Base-by-base conservation (phyloP, 805 yeast genomes). In the Candida piceae region DNA sequence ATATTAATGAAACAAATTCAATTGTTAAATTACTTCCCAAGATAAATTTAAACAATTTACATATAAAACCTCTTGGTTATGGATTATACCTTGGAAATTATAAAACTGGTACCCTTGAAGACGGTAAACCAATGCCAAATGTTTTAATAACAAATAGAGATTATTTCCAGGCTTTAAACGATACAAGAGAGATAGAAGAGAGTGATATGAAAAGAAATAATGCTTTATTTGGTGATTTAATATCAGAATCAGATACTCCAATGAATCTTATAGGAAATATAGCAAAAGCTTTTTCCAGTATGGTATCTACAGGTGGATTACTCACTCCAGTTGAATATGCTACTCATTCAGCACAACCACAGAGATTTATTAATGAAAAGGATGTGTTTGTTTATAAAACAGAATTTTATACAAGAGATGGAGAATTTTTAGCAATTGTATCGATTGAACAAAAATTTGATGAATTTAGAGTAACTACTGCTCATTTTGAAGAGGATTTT, bases 321-420 rank as follows among this genome's bases (percentile, higher is more conserved):
- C 12, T 18, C 16, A 16, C 10, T 3, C 27, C 20, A 13, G n/a
- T 15, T 15, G 21, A 15, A 10, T 25, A 31, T 16, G 12, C 10
- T 5, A 16, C n/a, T n/a, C n/a, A n/a, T n/a, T n/a, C n/a, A 5
- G 13, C 5, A 7, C 22, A 16, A 18, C 16, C 9, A 25, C 31
- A n/a, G 9, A 17, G 17, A 12, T 18, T 8, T n/a, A 34, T 44
- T 9, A 19, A 29, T 7, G n/a, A 12, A 12, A 11, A 18, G 7
- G 53, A 49, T 29, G 5, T 20, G 4, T 47, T 31, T 29, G 34
- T 33, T 17, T 41, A 36, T 17, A 19, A 24, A 7, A 29, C 39
- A n/a, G 36, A 42, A 5, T 19, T 49, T 7, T 47, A 47, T 32
- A 47, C 48, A 8, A 25, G 20, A n/a, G 46, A 41, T 21, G 48